Evolutionary conservation across 2,329 filamentous ascomycete species (phyloP), one percentile per base, ranked within the genome.

Genomic region (Trichophyton schoenleinii): DNA sequence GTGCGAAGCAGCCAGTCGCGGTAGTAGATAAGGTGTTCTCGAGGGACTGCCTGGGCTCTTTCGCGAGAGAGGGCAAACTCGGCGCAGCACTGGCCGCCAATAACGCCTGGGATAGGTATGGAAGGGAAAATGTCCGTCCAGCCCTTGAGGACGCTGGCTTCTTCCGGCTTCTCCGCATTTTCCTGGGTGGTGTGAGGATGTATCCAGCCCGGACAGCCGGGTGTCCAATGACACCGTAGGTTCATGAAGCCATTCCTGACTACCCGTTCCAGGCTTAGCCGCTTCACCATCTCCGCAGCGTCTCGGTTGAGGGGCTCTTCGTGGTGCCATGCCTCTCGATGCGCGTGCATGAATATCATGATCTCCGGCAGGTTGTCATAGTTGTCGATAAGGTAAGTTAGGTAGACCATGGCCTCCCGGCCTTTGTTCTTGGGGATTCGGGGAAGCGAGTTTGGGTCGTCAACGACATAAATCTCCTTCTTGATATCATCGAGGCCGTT

Each of bases 341-440:
- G 80, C 25, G 80, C 77, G 70, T 86, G 83, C 73, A 83, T 80
- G 71, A 86, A 86, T 59, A 84, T 77, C 48, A 79, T 74, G 20
- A 83, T 77, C 65, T 86, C 83, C 1, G 82, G 77, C 1, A 86
- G 76, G 11, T 79, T 71, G 48, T 84, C 74, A 70, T 86, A 86
- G 68, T 84, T 76, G 65, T 86, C 81, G 68, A 86, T 82, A 63
- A 86, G 80, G 70, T 82, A 85, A 48, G 81, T 81, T 57, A 86
- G 74, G 69, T 86, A 86, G 15, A 78, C 75, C 78, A 85, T 84
- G 28, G 81, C 80, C 70, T 86, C 83, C 66, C 82, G 78, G 52
- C 83, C 83, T 68, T 84, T 83, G 65, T 85, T 84, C 67, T 77
- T 77, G 6, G 81, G 80, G 0, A 81, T 74, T 65, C 81, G 80